Base-by-base conservation (phyloP, 2,329 filamentous ascomycete species). In the Sporothrix euskadiensis region DNA sequence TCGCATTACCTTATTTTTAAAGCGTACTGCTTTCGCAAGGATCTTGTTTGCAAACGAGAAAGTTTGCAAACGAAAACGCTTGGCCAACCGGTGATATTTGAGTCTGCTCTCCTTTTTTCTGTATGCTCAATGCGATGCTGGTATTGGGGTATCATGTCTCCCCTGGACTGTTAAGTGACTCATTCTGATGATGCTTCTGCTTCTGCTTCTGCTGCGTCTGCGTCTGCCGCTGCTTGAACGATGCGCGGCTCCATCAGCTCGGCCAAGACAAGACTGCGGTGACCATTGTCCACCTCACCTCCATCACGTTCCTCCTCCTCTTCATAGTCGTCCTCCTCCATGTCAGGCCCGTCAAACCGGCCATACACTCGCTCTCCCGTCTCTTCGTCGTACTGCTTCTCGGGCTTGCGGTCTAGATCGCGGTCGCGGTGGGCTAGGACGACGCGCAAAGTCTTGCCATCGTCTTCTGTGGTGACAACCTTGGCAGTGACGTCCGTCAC, bases 321-420 rank as follows among this genome's bases (percentile, higher is more conserved):
- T 2, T 81, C 82, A 16, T 84, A 84, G 12, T 86, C 85, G 1
- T 82, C 83, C 0, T 88, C 85, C 0, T 85, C 84, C 0, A 87
- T 87, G 12, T 88, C 88, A 0, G 91, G 91, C 77, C 90, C 89
- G 78, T 97, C 93, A 76, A 97, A 96, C 73, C 90, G 92, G 75
- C 87, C 89, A 77, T 95, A 97, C 10, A 93, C 81, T 10, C 93
- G 87, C 75, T 91, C 85, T 0, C 93, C 94, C 0, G 91, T 90
- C 54, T 87, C 82, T 12, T 89, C 85, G 77, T 95, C 90, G 76
- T 89, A 90, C 22, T 82, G 80, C 78, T 88, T 90, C 75, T 89
- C 83, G 71, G 86, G 87, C 74, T 69, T 69, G 4, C 84, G 80
- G 71, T 88, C 85, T 5, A 85, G 81, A 14, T 86, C 81, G 66